Conservation (phyloP, 176 grass and related monocot genomes). For the Oryza punctata region DNA sequence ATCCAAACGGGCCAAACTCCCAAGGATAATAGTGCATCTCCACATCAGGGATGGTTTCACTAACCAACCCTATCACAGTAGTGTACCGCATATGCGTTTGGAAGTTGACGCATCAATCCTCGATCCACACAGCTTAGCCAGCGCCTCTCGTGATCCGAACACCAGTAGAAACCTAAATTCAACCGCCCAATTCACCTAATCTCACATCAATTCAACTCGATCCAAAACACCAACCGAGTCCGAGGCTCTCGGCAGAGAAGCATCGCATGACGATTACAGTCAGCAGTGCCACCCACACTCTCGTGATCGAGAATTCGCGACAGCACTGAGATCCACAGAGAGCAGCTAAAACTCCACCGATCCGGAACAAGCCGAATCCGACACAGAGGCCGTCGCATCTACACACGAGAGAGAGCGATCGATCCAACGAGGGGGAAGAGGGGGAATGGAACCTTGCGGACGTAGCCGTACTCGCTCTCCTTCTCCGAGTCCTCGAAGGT, state of each 20-base stretch:
- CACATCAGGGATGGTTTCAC: not conserved
- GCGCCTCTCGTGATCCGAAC: not conserved
- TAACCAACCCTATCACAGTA: not conserved
- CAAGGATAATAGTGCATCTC: not conserved
- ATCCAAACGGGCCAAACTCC: not conserved
- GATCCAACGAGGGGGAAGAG: not conserved
- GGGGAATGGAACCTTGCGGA: slow-evolving; percentile 70
- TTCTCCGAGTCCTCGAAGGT: slow-evolving; percentile 95
- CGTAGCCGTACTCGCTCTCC: slow-evolving; percentile 97
- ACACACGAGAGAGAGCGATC: slow-evolving; percentile 8
- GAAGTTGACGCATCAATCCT: not conserved
- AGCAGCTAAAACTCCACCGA: not conserved
- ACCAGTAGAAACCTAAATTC: not conserved
- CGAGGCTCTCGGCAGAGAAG: not conserved
- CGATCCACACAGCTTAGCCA: slow-evolving; percentile 3
- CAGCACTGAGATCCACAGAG: not conserved
- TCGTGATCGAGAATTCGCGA: not conserved
- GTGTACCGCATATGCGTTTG: not conserved
- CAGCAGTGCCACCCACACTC: not conserved
- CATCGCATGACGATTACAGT: not conserved
- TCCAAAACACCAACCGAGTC: not conserved
- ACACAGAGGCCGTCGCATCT: not conserved
- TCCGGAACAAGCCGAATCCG: not conserved
- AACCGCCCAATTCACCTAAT: not conserved
- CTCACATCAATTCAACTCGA: not conserved